These are phyloP conservation scores for Pythium dissotocum DNA, from an alignment of 352 stramenopile genomes.

Conservation along the genomic window DNA sequence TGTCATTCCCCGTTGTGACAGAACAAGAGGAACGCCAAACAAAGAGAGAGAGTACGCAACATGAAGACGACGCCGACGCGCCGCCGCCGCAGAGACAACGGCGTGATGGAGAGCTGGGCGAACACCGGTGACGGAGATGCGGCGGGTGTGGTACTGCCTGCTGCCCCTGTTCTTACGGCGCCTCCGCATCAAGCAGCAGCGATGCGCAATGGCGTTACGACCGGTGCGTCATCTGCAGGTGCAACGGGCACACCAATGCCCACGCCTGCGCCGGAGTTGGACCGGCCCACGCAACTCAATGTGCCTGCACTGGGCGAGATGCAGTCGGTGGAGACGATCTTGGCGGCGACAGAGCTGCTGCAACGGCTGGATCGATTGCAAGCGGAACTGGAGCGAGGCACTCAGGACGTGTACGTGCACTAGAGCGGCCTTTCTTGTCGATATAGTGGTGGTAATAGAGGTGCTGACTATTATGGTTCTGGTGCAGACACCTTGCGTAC, in stretches of 20 bases:
- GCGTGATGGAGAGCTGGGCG: constrained; percentile 16
- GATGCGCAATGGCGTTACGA: neutral
- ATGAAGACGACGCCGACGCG: constrained; percentile 23
- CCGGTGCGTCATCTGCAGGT: neutral
- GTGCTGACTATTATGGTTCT: neutral
- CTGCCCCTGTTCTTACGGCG: constrained; percentile 1
- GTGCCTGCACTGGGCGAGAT: constrained; percentile 12
- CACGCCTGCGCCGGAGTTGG: constrained; percentile 1
- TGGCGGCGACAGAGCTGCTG: constrained; percentile 19
- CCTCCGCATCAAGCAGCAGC: constrained; percentile 1
- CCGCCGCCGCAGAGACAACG: constrained; percentile 22
- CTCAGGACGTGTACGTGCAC: neutral
- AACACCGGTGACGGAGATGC: constrained; percentile 3
- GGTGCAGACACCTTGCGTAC: constrained; percentile 19
- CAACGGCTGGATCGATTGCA: constrained; percentile 23
- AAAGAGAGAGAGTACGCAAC: neutral
- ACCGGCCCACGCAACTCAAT: neutral
- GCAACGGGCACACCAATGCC: neutral
- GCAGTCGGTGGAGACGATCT: constrained; percentile 19
- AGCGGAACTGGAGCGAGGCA: constrained; percentile 9
- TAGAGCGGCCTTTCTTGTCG: neutral
- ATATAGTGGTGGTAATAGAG: neutral
- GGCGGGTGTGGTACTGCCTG: neutral
- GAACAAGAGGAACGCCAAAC: neutral
- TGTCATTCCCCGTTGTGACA: neutral